These are phyloP conservation scores for Ceratocystis papillata DNA, from an alignment of 2,329 filamentous ascomycete species.

Conservation along the genomic window DNA sequence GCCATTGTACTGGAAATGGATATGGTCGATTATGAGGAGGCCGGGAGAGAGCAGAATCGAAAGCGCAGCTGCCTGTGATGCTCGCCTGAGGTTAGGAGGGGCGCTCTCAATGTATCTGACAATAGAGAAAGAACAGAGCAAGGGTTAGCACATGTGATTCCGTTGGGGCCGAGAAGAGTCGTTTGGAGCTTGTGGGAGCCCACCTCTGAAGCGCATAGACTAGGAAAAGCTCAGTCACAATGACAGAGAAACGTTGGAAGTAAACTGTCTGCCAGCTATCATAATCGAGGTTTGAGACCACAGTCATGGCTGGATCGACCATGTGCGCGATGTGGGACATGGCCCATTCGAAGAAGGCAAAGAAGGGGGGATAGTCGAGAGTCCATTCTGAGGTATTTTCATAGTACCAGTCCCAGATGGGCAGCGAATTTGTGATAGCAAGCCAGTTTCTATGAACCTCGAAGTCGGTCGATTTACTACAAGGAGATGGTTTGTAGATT, in stretches of 20 bases:
- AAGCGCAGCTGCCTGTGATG: constrained; percentile 74
- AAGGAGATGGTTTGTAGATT: neutral
- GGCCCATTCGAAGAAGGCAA: constrained; percentile 91
- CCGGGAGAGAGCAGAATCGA: constrained; percentile 87
- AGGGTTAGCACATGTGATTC: neutral
- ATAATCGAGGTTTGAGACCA: constrained; percentile 69
- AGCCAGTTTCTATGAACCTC: constrained; percentile 99
- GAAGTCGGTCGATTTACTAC: constrained; percentile 95
- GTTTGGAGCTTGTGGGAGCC: neutral
- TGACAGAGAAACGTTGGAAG: constrained; percentile 84
- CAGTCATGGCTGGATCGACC: constrained; percentile 70
- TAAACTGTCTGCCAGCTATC: constrained; percentile 89
- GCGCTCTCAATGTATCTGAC: constrained; percentile 64
- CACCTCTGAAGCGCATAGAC: constrained; percentile 73
- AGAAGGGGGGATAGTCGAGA: constrained; percentile 95
- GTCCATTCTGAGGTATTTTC: constrained; percentile 99
- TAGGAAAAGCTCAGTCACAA: constrained; percentile 72
- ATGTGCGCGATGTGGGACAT: constrained; percentile 71
- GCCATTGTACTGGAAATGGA: constrained; percentile 98
- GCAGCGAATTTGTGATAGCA: constrained; percentile 82
- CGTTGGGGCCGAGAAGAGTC: neutral
- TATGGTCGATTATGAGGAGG: constrained; percentile 92
- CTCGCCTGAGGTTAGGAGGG: constrained; percentile 52
- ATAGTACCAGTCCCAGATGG: constrained; percentile 84
- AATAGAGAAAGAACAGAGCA: neutral